Evolutionary conservation across 345 rosid species (phyloP).

Genomic region (Acer campestre): DNA sequence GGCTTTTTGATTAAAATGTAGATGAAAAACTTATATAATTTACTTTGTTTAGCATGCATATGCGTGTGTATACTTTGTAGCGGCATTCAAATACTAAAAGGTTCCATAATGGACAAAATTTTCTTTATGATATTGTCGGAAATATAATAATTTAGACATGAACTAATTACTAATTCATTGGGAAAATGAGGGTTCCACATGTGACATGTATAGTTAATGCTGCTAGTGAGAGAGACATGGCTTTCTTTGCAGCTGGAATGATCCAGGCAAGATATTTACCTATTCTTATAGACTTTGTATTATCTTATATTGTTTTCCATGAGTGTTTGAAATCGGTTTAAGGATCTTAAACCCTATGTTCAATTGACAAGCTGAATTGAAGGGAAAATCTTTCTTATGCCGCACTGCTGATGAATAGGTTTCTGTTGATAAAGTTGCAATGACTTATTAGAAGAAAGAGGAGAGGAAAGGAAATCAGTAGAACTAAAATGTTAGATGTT

Average conservation of each 20-base stretch:
- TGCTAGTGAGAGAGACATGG: constrained; percentile 92
- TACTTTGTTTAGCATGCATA: not conserved
- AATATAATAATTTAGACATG: not conserved
- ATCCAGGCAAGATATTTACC: constrained; percentile 59
- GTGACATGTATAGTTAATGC: constrained; percentile 77
- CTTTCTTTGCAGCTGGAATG: constrained; percentile 94
- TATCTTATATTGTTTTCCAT: constrained; percentile 4
- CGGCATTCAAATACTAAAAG: not conserved
- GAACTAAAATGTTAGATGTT: constrained; percentile 65
- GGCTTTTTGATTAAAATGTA: not conserved
- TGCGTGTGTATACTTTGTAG: not conserved
- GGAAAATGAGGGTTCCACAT: constrained; percentile 62
- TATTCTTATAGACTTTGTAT: constrained; percentile 11
- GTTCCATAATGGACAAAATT: not conserved
- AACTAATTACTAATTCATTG: constrained; percentile 20
- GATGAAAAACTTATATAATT: not conserved
- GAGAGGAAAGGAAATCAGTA: constrained; percentile 66
- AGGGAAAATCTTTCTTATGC: constrained; percentile 84
- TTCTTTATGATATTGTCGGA: not conserved
- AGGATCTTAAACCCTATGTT: constrained; percentile 17
- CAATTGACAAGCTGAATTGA: constrained; percentile 79
- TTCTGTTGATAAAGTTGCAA: constrained; percentile 85
- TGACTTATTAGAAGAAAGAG: constrained; percentile 63
- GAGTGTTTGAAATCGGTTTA: constrained; percentile 8
- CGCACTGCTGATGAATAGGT: constrained; percentile 79